A percentile compares a stretch with the other conserved stretches of the same genome.
Conservation (phyloP, 2,329 filamentous ascomycete genomes). For the Aspergillus versicolor region DNA sequence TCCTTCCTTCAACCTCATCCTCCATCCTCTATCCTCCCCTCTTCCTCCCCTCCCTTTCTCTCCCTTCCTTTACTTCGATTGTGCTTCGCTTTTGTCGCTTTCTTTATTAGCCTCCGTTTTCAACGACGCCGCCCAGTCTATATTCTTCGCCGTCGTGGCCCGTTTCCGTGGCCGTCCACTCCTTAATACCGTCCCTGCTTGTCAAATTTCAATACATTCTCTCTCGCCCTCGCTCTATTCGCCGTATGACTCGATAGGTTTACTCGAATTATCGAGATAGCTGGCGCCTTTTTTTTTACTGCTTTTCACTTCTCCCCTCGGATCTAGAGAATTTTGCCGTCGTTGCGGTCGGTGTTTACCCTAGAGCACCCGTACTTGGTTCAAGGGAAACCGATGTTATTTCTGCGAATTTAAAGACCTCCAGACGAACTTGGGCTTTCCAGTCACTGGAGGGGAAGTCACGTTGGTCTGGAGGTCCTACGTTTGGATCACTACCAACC, state of each 20-base stretch:
- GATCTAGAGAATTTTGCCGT: not conserved
- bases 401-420: slow-evolving; percentile 24
- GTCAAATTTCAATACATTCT: slow-evolving; percentile 7
- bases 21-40: slow-evolving; percentile 16
- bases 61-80: slow-evolving; percentile 13
- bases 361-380: not conserved
- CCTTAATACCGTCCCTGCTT: slow-evolving; percentile 26
- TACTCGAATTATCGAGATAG: not conserved
- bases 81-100: slow-evolving; percentile 12
- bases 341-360: not conserved
- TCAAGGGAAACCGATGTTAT: slow-evolving; percentile 21
- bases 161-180: slow-evolving; percentile 39
- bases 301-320: slow-evolving; percentile 1
- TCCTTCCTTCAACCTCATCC: slow-evolving; percentile 20
- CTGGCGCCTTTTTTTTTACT: not conserved
- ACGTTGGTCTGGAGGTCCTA: slow-evolving; percentile 29
- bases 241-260: not conserved
- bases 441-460: slow-evolving; percentile 23
- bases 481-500: slow-evolving; percentile 21
- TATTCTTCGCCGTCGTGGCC: slow-evolving; percentile 20
- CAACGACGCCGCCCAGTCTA: slow-evolving; percentile 9
- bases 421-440: slow-evolving; percentile 28
- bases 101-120: slow-evolving; percentile 13
- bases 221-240: not conserved
- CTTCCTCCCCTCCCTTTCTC: slow-evolving; percentile 11